A percentile compares a stretch with the other conserved stretches of the same genome.
These are phyloP conservation scores for Elaeis oleifera DNA, from an alignment of 202 grass and related monocot genomes.

Conservation along the genomic window DNA sequence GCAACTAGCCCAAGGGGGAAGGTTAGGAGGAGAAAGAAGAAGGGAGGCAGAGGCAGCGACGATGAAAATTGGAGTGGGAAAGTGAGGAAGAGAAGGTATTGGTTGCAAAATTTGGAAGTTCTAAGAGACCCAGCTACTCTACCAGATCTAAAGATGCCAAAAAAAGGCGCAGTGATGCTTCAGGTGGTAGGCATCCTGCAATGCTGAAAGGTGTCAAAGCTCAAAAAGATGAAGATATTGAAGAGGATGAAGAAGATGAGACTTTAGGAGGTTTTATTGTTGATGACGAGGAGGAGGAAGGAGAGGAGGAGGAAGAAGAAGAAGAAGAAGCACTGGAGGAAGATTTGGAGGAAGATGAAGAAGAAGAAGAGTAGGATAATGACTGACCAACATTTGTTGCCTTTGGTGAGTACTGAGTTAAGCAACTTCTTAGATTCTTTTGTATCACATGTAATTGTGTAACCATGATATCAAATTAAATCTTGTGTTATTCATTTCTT, in stretches of 20 bases:
- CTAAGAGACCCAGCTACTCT: constrained; percentile 41
- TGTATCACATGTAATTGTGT: too few species aligned
- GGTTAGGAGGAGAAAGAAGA: constrained; percentile 30
- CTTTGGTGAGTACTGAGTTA: too few species aligned
- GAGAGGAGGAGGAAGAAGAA: too few species aligned
- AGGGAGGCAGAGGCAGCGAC: constrained; percentile 14
- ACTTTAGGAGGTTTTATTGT: neutral
- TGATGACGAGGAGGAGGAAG: too few species aligned
- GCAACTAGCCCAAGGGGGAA: constrained; percentile 18
- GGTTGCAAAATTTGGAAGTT: constrained; percentile 17
- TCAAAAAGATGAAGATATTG: neutral
- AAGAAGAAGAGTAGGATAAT: constrained; percentile 45
- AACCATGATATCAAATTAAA: too few species aligned
- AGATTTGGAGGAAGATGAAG: constrained; percentile 30
- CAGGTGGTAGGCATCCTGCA: neutral
- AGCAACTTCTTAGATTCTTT: too few species aligned
- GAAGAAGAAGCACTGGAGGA: constrained; percentile 29
- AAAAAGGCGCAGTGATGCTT: constrained; percentile 24
- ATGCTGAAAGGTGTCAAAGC: neutral
- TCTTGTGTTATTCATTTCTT: too few species aligned
- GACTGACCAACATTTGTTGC: neutral
- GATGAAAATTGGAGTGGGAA: constrained; percentile 63
- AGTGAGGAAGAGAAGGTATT: constrained; percentile 38
- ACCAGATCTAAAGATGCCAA: constrained; percentile 48
- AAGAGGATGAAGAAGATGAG: neutral